phyloP scores from a whole-genome alignment of 2,329 filamentous ascomycete genomes.

The Rhexocercosporidium sp. region DNA sequence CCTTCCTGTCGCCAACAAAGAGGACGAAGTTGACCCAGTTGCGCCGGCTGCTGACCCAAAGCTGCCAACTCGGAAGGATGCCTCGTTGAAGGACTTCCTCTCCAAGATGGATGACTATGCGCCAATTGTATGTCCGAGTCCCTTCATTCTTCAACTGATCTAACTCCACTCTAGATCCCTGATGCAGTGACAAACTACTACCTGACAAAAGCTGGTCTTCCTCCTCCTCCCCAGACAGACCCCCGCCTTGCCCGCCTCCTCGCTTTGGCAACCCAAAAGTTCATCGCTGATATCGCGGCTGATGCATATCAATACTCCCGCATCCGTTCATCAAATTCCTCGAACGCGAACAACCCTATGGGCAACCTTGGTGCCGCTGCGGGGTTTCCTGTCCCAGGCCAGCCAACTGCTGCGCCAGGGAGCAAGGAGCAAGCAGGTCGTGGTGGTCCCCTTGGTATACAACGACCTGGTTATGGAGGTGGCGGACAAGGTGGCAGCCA shows the following conservation, averaged over 20 bases:
- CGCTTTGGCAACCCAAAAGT: conserved; percentile 97
- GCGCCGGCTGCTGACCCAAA: conserved; percentile 61
- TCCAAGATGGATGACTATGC: conserved; percentile 98
- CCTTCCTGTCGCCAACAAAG: conserved; percentile 34
- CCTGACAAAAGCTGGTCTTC: conserved; percentile 92
- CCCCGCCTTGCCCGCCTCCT: conserved; percentile 89
- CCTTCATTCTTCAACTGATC: conserved; percentile 3
- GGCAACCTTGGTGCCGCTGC: conserved; percentile 80
- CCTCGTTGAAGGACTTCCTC: conserved; percentile 88
- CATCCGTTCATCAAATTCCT: conserved; percentile 89
- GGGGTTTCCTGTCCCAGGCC: conserved; percentile 69
- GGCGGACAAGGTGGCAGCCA: conserved; percentile 88
- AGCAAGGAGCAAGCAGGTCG: conserved; percentile 60
- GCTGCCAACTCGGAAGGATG: conserved; percentile 85
- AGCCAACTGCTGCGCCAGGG: conserved; percentile 60
- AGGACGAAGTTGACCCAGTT: conserved; percentile 49
- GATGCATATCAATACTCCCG: conserved; percentile 98
- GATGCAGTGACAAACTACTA: conserved; percentile 99
- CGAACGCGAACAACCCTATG: conserved; percentile 88
- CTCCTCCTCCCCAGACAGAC: conserved; percentile 89
- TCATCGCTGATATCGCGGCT: conserved; percentile 95
- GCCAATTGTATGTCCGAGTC: conserved; percentile 75
- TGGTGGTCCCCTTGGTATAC: conserved; percentile 55
- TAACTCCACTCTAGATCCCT: conserved; percentile 70
- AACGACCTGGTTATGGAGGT: conserved; percentile 81